Evolutionary conservation across 1,284 basidiomycete species (phyloP).

Genomic region (Ustilago tritici): DNA sequence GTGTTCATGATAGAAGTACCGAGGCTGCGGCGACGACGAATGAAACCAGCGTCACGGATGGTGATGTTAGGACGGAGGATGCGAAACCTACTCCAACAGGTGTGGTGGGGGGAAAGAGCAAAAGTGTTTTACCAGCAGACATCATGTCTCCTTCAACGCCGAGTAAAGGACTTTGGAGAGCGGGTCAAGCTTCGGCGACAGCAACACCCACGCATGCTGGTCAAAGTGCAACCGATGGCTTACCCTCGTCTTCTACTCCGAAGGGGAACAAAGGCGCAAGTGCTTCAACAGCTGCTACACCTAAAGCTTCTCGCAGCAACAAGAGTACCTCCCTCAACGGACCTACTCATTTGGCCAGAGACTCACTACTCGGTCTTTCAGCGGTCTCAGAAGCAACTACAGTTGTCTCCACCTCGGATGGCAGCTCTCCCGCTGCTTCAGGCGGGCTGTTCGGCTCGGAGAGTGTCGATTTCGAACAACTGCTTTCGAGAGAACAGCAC

Average conservation of each 20-base stretch:
- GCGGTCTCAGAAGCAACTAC: slow-evolving; percentile 43
- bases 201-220: slow-evolving; percentile 30
- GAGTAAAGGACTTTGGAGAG: slow-evolving; percentile 45
- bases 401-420: slow-evolving; percentile 26
- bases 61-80: slow-evolving; percentile 13
- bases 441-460: slow-evolving; percentile 47
- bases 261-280: slow-evolving; percentile 7
- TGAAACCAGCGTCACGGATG: slow-evolving; percentile 38
- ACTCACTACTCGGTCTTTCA: slow-evolving; percentile 46
- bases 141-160: slow-evolving; percentile 57
- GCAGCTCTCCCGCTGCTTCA: slow-evolving; percentile 21
- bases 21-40: slow-evolving; percentile 29
- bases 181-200: slow-evolving; percentile 2
- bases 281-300: slow-evolving; percentile 11
- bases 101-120: slow-evolving; percentile 3
- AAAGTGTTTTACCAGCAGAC: slow-evolving; percentile 34
- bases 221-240: slow-evolving; percentile 5
- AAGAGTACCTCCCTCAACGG: slow-evolving; percentile 6
- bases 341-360: slow-evolving; percentile 27
- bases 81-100: not conserved
- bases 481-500: slow-evolving; percentile 32
- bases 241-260: slow-evolving; percentile 39
- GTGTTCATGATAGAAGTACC: slow-evolving; percentile 39
- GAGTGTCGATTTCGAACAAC: slow-evolving; percentile 49
- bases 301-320: slow-evolving; percentile 22